Conservation (phyloP, 495 filamentous ascomycete genomes). For the Aspergillus saccharolyticus region DNA sequence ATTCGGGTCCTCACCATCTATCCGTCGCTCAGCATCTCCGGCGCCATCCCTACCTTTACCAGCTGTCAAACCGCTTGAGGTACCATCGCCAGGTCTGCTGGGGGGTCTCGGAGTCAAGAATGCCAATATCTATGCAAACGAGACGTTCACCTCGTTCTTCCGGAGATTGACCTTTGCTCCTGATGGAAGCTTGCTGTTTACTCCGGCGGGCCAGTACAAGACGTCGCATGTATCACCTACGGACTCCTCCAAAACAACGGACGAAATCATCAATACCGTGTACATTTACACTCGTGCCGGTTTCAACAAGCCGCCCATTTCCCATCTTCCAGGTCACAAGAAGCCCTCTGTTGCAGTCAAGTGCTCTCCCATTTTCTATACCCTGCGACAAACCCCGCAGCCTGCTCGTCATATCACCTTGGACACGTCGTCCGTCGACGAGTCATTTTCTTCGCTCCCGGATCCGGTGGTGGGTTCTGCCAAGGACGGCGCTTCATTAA, state of each 20-base stretch:
- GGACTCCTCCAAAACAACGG: slow-evolving; percentile 66
- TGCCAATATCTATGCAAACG: slow-evolving; percentile 90
- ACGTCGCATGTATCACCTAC: slow-evolving; percentile 61
- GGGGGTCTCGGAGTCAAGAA: slow-evolving; percentile 68
- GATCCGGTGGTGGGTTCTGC: slow-evolving; percentile 64
- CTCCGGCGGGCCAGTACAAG: slow-evolving; percentile 93
- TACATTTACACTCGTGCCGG: slow-evolving; percentile 97
- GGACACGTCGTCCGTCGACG: slow-evolving; percentile 84
- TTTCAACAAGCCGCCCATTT: slow-evolving; percentile 93
- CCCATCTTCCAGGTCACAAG: slow-evolving; percentile 96
- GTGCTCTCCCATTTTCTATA: slow-evolving; percentile 89
- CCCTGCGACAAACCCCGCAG: slow-evolving; percentile 61
- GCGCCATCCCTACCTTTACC: slow-evolving; percentile 91
- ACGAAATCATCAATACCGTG: slow-evolving; percentile 92
- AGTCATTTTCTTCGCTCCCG: slow-evolving; percentile 74
- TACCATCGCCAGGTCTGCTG: slow-evolving; percentile 65
- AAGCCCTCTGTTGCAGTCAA: slow-evolving; percentile 95
- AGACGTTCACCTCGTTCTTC: slow-evolving; percentile 97
- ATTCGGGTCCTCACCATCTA: slow-evolving; percentile 81
- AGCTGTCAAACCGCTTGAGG: slow-evolving; percentile 91
- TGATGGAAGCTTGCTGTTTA: slow-evolving; percentile 91
- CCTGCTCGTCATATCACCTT: slow-evolving; percentile 85
- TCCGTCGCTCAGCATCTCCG: slow-evolving; percentile 88
- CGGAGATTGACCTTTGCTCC: slow-evolving; percentile 89
- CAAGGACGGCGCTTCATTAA: slow-evolving; percentile 54